Conservation (phyloP, 257 asterid species). For the Solanum sejunctum region DNA sequence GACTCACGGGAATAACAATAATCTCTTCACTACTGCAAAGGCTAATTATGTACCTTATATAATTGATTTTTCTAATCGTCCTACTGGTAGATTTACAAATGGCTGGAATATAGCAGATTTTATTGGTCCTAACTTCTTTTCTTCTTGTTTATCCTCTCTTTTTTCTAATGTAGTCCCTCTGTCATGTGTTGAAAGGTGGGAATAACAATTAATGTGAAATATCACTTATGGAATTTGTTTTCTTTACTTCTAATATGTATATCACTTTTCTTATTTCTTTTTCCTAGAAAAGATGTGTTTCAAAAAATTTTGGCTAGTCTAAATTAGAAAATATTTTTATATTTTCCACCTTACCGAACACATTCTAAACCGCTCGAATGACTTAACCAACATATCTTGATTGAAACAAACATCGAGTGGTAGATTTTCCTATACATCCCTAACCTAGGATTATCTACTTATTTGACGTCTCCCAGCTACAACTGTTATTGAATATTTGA, state of each 20-base stretch:
- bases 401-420: no score
- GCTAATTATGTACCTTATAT: slow-evolving; percentile 27
- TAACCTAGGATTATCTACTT: no score
- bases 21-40: not conserved
- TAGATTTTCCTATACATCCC: no score
- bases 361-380: no score
- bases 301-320: no score
- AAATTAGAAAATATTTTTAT: no score
- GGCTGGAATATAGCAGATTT: slow-evolving; percentile 21
- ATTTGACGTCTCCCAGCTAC: no score
- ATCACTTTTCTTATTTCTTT: no score
- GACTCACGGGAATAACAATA: not conserved
- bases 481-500: no score
- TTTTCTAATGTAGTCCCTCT: not conserved
- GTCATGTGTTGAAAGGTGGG: not conserved
- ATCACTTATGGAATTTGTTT: rapidly evolving
- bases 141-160: not conserved
- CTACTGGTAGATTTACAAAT: slow-evolving; percentile 35
- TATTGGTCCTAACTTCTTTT: slow-evolving; percentile 11
- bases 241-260: not conserved
- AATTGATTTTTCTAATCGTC: slow-evolving; percentile 25
- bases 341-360: no score
- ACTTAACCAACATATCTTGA: no score
- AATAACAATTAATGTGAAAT: not conserved
- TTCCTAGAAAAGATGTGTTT: no score